Percentiles rank a stretch among this genome's conserved stretches.
Conservation (phyloP, 306 rosid species). For the Elaeagnus macrophylla region DNA sequence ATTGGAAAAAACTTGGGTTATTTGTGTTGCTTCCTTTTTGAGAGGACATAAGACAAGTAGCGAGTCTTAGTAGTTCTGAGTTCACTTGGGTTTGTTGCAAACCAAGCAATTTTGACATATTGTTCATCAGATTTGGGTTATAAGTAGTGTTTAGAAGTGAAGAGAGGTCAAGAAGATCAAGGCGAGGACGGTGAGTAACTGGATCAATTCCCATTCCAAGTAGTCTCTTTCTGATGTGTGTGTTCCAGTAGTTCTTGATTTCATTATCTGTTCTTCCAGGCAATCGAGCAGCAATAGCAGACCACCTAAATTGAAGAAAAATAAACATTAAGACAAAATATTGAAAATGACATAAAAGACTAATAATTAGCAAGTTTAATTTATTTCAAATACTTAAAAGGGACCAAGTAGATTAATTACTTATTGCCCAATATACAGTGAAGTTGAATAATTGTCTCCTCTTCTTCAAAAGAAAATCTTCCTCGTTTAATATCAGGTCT, state of each 20-base stretch:
- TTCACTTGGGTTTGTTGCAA: constrained; percentile 36
- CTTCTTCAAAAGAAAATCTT: constrained; percentile 80
- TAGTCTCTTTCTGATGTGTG: constrained; percentile 83
- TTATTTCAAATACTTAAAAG: not conserved
- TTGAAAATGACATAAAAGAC: not conserved
- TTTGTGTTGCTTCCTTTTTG: constrained; percentile 21
- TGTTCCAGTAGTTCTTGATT: constrained; percentile 95
- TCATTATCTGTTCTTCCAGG: constrained; percentile 96
- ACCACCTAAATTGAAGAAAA: constrained; percentile 50
- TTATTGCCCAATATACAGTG: constrained; percentile 86
- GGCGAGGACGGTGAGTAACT: constrained; percentile 73
- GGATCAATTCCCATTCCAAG: constrained; percentile 95
- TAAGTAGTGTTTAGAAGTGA: constrained; percentile 50
- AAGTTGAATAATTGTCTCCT: constrained; percentile 85
- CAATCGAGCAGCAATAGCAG: constrained; percentile 76
- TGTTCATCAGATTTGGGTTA: constrained; percentile 41
- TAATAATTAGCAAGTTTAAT: not conserved
- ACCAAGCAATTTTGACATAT: constrained; percentile 37
- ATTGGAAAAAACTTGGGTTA: constrained; percentile 20
- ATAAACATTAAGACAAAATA: not conserved
- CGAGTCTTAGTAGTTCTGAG: constrained; percentile 59
- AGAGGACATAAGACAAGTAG: constrained; percentile 56
- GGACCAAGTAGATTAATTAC: constrained; percentile 20
- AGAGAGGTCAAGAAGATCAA: constrained; percentile 68
- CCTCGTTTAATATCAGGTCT: constrained; percentile 94